A percentile compares a stretch with the other conserved stretches of the same genome.
These are phyloP conservation scores for Arachis monticola DNA, from an alignment of 331 rosid genomes.

Conservation along the genomic window DNA sequence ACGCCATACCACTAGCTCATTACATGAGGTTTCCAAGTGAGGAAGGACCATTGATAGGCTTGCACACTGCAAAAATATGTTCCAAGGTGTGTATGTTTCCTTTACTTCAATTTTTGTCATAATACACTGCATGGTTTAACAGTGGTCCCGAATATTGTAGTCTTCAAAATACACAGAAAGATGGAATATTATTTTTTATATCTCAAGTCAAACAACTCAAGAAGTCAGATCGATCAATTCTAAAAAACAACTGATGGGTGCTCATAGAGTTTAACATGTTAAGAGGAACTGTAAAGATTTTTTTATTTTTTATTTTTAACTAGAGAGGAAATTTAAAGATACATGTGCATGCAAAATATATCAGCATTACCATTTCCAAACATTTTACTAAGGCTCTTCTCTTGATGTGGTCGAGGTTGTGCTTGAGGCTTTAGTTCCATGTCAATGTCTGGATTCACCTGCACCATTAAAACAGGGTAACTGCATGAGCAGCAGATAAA, in stretches of 20 bases:
- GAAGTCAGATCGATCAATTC: conserved; percentile 27
- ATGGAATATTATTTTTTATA: not conserved
- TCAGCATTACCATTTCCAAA: too few species aligned
- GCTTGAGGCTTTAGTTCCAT: too few species aligned
- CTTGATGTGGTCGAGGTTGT: too few species aligned
- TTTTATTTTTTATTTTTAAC: too few species aligned
- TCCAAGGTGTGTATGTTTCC: conserved; percentile 2
- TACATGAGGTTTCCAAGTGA: conserved; percentile 4
- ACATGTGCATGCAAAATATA: conserved; percentile 14
- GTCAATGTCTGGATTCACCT: too few species aligned
- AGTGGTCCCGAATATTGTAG: conserved; percentile 6
- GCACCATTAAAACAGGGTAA: conserved; percentile 24
- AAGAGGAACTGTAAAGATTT: conserved; percentile 11
- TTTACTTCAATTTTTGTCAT: conserved; percentile 17
- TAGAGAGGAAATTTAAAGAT: not conserved
- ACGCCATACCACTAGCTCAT: not conserved
- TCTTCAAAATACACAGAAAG: conserved; percentile 29
- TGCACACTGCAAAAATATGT: conserved; percentile 18
- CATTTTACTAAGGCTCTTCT: too few species aligned
- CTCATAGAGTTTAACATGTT: not conserved
- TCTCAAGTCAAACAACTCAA: conserved; percentile 20
- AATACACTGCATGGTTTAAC: not conserved
- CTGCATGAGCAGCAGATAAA: conserved; percentile 16
- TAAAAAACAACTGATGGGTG: not conserved
- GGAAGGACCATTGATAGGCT: conserved; percentile 2